Conservation (phyloP, 495 filamentous ascomycete genomes). For the Xylaria sp. region DNA sequence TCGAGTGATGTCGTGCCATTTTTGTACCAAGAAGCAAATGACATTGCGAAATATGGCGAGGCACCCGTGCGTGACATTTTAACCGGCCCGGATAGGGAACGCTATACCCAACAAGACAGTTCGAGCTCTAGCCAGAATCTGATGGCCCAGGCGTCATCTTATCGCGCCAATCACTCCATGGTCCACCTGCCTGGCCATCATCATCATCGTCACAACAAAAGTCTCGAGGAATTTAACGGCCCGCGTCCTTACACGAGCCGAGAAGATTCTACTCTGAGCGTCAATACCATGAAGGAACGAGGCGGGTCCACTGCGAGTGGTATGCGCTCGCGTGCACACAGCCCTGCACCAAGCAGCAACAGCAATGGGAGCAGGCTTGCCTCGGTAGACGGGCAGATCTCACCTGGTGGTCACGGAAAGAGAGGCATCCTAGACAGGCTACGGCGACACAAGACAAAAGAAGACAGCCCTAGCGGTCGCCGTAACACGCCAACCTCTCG, state of each 20-base stretch:
- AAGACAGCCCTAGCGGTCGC: constrained; percentile 53
- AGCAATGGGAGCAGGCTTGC: constrained; percentile 60
- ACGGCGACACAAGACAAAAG: constrained; percentile 65
- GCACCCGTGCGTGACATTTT: constrained; percentile 79
- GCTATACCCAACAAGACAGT: constrained; percentile 52
- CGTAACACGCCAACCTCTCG: constrained; percentile 60
- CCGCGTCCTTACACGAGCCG: constrained; percentile 69
- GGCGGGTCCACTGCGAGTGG: constrained; percentile 50
- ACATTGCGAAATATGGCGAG: constrained; percentile 82
- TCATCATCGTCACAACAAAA: constrained; percentile 76
- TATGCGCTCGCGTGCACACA: constrained; percentile 66
- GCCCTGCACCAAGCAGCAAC: constrained; percentile 75
- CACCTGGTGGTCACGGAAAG: constrained; percentile 66
- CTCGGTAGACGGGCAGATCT: constrained; percentile 61
- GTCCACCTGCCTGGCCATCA: constrained; percentile 67
- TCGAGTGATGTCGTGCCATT: constrained; percentile 96
- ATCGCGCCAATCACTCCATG: constrained; percentile 59
- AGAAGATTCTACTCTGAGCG: constrained; percentile 69
- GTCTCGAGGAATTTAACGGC: constrained; percentile 73
- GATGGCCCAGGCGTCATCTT: constrained; percentile 53
- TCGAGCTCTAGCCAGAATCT: constrained; percentile 22
- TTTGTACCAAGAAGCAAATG: constrained; percentile 88
- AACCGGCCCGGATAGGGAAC: constrained; percentile 72
- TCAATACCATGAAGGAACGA: constrained; percentile 54
- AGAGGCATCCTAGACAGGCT: constrained; percentile 72